These are phyloP conservation scores for Salix suchowensis DNA, from an alignment of 345 rosid species.

Conservation along the genomic window DNA sequence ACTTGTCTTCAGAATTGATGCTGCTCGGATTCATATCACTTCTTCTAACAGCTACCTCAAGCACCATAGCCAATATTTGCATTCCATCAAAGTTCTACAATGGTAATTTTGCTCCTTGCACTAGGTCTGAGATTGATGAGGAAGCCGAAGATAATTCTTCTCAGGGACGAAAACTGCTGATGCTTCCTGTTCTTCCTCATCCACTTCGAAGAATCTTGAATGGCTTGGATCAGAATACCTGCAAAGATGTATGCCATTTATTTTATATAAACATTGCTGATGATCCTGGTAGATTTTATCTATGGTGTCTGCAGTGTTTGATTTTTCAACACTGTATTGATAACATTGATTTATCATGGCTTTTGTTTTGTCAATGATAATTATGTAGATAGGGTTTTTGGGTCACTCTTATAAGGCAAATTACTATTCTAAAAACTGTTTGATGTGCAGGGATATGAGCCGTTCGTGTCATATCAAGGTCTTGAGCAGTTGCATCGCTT, in stretches of 20 bases:
- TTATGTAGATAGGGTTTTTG: not conserved
- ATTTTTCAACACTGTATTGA: not conserved
- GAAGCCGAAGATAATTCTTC: constrained; percentile 43
- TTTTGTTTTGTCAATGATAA: not conserved
- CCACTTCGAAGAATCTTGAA: constrained; percentile 55
- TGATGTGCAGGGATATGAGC: constrained; percentile 67
- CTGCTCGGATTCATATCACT: constrained; percentile 97
- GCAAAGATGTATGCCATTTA: constrained; percentile 57
- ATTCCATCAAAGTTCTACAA: constrained; percentile 79
- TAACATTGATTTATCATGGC: not conserved
- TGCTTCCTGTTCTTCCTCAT: constrained; percentile 27
- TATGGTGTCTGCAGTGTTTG: not conserved
- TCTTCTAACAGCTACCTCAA: constrained; percentile 78
- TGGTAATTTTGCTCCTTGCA: constrained; percentile 73
- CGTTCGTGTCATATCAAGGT: constrained; percentile 88
- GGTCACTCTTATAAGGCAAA: not conserved
- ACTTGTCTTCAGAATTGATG: constrained; percentile 70
- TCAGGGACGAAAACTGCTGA: constrained; percentile 45
- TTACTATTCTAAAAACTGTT: constrained; percentile 4
- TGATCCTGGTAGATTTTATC: not conserved
- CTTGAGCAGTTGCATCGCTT: constrained; percentile 93
- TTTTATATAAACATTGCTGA: not conserved
- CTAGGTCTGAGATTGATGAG: constrained; percentile 50
- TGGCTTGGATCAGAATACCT: constrained; percentile 40
- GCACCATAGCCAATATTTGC: constrained; percentile 74